phyloP scores from a whole-genome alignment of 2,329 filamentous ascomycete species.

The Dactylonectria macrodidyma region DNA sequence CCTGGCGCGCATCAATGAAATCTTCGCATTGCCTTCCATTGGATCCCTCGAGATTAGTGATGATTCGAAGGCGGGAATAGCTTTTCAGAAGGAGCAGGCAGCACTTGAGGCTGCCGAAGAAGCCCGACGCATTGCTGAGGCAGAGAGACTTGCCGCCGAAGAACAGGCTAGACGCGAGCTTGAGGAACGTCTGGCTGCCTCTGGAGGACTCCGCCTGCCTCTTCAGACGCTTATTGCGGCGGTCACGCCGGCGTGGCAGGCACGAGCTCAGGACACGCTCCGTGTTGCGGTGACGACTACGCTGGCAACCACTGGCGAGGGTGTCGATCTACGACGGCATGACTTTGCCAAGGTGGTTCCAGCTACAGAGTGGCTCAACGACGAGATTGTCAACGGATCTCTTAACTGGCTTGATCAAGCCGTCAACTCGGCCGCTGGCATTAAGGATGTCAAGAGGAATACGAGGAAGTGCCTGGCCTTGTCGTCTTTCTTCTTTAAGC shows the following conservation, averaged over 20 bases:
- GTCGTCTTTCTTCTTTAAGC: constrained; percentile 77
- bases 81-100: constrained; percentile 43
- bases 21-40: constrained; percentile 47
- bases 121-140: constrained; percentile 46
- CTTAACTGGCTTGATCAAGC: constrained; percentile 73
- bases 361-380: constrained; percentile 78
- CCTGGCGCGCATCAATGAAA: constrained; percentile 42
- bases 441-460: constrained; percentile 60
- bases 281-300: constrained; percentile 51
- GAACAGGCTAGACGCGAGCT: constrained; percentile 44
- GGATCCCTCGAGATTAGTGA: constrained; percentile 48
- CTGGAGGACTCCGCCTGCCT: constrained; percentile 51
- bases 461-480: constrained; percentile 74
- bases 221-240: constrained; percentile 46
- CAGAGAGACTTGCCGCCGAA: constrained; percentile 41
- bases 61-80: constrained; percentile 46
- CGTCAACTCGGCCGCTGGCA: constrained; percentile 70
- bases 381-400: constrained; percentile 80
- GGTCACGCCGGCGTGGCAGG: constrained; percentile 49
- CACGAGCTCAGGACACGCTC: constrained; percentile 50
- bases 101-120: constrained; percentile 46
- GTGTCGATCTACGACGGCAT: constrained; percentile 64
- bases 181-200: constrained; percentile 49
- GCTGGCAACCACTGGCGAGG: constrained; percentile 64
- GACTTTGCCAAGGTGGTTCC: constrained; percentile 77